Evolutionary conservation across 176 grass and related monocot genomes (phyloP).

Genomic region (Lolium multiflorum): DNA sequence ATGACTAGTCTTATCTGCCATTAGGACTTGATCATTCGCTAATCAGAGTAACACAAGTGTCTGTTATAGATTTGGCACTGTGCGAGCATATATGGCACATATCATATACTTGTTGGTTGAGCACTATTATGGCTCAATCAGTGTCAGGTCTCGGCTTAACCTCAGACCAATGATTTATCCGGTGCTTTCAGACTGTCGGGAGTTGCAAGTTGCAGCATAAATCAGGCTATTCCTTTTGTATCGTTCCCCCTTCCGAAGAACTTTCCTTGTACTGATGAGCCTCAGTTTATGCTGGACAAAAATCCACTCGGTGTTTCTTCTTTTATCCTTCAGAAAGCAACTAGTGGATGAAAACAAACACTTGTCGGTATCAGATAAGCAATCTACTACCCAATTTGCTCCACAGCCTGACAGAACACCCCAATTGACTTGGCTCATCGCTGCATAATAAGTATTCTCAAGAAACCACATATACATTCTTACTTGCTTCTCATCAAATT

Average conservation of each 20-base stretch:
- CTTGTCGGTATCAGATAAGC: background rate
- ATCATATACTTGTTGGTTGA: background rate
- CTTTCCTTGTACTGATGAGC: background rate
- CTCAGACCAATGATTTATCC: background rate
- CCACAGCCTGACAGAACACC: background rate
- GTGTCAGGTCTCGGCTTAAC: background rate
- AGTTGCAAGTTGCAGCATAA: background rate
- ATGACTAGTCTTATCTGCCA: too few species aligned
- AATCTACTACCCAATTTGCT: background rate
- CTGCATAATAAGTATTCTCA: background rate
- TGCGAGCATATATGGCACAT: background rate
- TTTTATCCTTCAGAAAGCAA: constrained; percentile 1
- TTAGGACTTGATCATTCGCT: background rate
- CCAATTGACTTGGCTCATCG: background rate
- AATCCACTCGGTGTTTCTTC: background rate
- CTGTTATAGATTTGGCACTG: constrained; percentile 6
- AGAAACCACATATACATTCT: background rate
- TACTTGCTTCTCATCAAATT: too few species aligned
- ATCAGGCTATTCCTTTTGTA: background rate
- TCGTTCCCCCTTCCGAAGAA: background rate
- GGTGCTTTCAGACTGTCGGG: background rate
- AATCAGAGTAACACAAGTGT: background rate
- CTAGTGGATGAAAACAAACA: background rate
- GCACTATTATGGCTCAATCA: constrained; percentile 22
- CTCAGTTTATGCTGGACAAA: background rate